Base-by-base conservation (phyloP, 2,329 filamentous ascomycete genomes). In the Ascochyta koolunga region DNA sequence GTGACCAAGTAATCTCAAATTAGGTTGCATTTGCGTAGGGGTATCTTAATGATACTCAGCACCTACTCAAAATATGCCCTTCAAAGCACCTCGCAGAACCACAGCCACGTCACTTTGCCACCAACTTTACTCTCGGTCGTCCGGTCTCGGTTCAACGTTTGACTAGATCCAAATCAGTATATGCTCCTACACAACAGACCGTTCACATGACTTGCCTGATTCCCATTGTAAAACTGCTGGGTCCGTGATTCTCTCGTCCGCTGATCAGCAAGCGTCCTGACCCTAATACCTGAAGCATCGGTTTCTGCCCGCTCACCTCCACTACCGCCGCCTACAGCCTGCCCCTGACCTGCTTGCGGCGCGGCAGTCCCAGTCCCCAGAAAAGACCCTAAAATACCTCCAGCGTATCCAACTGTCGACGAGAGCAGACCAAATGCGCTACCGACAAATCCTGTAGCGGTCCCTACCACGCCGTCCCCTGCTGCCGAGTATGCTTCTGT, bases 161-260 rank as follows among this genome's bases (percentile, higher is more conserved):
- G 29, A 51, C 50, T 54, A 16, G 15, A 7, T 15, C 9, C 2
- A 5, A n/a, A 16, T 56, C 16, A 49, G 48, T 31, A 47, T 15
- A 4, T 24, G 31, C 27, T 22, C 18, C 11, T 2, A 29, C 3
- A 1, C 2, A 3, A n/a, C 21, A 3, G 8, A 5, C 4, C 1
- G 7, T 5, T 13, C 4, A 19, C n/a, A 21, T 32, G 1, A 77
- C 85, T 75, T 79, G 93, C 90, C 71, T 90, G 90, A 69, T 96
- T 97, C 1, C 93, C 93, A 68, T 97, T 97, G 70, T 97, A 96
- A 40, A 96, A 83, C 68, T 96, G 88, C 38, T 86, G 83, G 16
- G 15, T 50, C 50, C 83, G 76, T 47, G 80, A 79, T 33, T 81
- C 78, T 56, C 83, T 79, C 18, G 81, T 77, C 35, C 76, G 60